Evolutionary conservation across 352 stramenopile genomes (phyloP), one percentile per base, ranked within the genome.

Genomic region (Pythium sukuiense): DNA sequence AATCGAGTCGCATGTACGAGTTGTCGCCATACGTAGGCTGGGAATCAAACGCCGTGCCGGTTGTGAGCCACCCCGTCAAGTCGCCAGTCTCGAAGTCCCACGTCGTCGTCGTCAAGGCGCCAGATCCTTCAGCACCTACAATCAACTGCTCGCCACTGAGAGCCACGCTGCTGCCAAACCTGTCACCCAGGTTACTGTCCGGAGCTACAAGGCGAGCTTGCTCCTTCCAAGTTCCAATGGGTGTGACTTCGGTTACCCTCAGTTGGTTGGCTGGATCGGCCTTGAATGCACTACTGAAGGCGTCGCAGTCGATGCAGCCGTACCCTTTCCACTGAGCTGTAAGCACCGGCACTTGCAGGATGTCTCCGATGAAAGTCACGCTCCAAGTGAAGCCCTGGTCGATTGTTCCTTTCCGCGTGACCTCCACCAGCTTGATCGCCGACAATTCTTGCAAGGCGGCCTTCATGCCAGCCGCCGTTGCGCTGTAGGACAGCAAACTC

Each of bases 21-120:
- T 99, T 99, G 71, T 99, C 97, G 1, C 97, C 97, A 69, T 88
- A 98, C 7, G 97, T 99, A 0, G 97, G 96, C 65, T 99, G 97
- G 26, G 78, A 72, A 33, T 94, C 81, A 66, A 99, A 99, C 11
- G 96, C 96, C 26, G 78, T 92, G 4, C 96, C 97, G 0, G 95
- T 98, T 6, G 81, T 88, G 32, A 81, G 74, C 97, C 96, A 99
- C 1, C 97, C 97, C 0, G 83, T 89, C 39, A 99, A 76, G 65
- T 98, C 89, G 43, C 96, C 97, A 0, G 96, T 99, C 65, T 99
- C 97, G 70, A 99, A 99, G 71, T 99, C 88, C 95, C 96, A 99
- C 16, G 96, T 99, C 50, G 93, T 98, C 2, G 81, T 93, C 2
- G 88, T 81, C 16, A 93, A 79, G 2, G 86, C 84, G 9, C 72